A percentile compares a stretch with the other conserved stretches of the same genome.
Conservation (phyloP, 306 rosid species). For the Luffa acutangula region DNA sequence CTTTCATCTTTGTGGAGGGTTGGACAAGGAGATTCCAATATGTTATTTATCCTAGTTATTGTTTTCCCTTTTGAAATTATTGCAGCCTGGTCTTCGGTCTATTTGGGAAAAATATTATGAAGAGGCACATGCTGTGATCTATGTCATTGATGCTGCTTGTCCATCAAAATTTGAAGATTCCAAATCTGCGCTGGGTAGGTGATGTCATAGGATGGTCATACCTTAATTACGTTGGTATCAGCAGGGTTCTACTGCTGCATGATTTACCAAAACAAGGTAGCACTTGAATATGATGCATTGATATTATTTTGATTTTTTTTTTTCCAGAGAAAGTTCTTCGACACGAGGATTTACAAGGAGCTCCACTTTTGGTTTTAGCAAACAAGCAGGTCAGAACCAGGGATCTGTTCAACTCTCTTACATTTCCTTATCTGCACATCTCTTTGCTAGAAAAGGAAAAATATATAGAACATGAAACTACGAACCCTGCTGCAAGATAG, state of each 20-base stretch:
- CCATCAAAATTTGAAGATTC: constrained; percentile 92
- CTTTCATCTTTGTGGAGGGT: neutral
- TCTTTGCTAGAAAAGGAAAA: neutral
- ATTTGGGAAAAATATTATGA: constrained; percentile 99
- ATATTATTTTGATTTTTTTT: constrained; percentile 21
- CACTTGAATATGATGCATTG: constrained; percentile 12
- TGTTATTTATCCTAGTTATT: neutral
- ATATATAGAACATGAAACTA: neutral
- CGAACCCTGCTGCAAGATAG: neutral
- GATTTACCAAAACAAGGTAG: neutral
- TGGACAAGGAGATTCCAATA: neutral
- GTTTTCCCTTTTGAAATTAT: neutral
- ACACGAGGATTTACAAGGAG: constrained; percentile 95
- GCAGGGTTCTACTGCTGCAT: neutral
- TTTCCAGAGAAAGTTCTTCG: constrained; percentile 84
- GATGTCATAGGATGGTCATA: constrained; percentile 5
- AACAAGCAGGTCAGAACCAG: constrained; percentile 75
- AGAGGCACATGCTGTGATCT: constrained; percentile 93
- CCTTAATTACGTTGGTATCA: neutral
- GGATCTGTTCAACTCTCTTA: neutral
- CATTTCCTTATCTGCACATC: neutral
- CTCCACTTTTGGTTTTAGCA: constrained; percentile 86
- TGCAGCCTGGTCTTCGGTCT: constrained; percentile 92
- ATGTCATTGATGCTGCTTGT: constrained; percentile 76
- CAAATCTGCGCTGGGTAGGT: constrained; percentile 93